Evolutionary conservation across 176 grass and related monocot genomes (phyloP), one percentile per base, ranked within the genome.

Genomic region (Metroxylon sagu): DNA sequence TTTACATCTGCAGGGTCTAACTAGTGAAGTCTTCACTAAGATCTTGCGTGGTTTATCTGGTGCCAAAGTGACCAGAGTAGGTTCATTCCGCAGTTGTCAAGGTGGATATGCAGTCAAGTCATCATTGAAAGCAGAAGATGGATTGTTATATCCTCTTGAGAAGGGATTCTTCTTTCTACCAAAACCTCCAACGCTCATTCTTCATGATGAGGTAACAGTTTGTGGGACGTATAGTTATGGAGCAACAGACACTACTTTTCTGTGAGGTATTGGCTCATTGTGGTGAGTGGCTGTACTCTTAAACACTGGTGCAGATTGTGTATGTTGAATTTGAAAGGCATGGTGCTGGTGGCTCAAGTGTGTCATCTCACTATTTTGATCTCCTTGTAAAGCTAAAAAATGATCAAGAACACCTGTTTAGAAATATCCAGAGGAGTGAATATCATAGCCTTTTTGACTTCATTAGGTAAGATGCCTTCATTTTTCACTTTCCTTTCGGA

Each of bases 21-120:
- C 81, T 74, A 81, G 85, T 67, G 93, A 98, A 55, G 84, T 98
- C 49, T 98, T 98, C 68, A 88, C 85, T 69, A 92, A 83, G 80
- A 66, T 85, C 26, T 83, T 98, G 67, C 87, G 87, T 65, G 93
- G 93, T 58, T 64, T 98, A 78, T 98, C 93, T 74, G 87, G 87
- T 70, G 78, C 82, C 39, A 98, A 88, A 74, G 93, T 98, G 43
- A 98, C 93, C 66, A 88, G 93, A 56, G 87, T 84, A n/a, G 88
- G 84, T 52, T 74, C 78, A 50, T 98, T 98, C 64, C 85, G 87
- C 61, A 98, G 84, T 73, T 84, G 70, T 73, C 81, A 92, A 73
- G 82, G 83, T 83, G 92, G 92, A 63, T 98, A 98, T 76, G 93
- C 93, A 75, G 93, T 98, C 68, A 98, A 98, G 85, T 98, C 93